phyloP scores from a whole-genome alignment of 129 eudicot genomes.

The Calendula officinalis region DNA sequence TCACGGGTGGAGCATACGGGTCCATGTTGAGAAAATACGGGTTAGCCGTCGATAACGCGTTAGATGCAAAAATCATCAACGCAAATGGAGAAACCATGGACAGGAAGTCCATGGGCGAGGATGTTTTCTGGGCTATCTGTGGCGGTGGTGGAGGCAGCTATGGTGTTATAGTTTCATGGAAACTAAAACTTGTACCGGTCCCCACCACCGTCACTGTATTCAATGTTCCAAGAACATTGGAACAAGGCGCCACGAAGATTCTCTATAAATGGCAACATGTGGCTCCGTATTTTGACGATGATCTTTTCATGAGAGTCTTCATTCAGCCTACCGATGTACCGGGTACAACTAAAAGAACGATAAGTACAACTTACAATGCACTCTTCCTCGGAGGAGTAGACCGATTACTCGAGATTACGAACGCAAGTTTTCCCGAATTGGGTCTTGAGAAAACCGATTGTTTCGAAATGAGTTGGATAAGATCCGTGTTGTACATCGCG shows the following conservation, averaged over 20 bases:
- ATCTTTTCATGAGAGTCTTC: conserved; percentile 39
- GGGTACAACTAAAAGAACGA: conserved; percentile 26
- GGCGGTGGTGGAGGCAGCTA: conserved; percentile 56
- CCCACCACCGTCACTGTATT: conserved; percentile 42
- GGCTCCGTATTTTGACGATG: conserved; percentile 35
- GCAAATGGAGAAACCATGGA: conserved; percentile 40
- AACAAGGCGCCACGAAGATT: conserved; percentile 36
- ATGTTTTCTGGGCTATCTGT: conserved; percentile 45
- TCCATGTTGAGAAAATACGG: conserved; percentile 49
- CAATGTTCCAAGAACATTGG: conserved; percentile 31
- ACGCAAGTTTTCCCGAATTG: conserved; percentile 32
- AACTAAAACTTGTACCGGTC: conserved; percentile 37
- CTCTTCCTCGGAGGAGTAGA: conserved; percentile 34
- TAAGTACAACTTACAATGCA: conserved; percentile 32
- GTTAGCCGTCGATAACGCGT: conserved; percentile 38
- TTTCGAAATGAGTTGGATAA: conserved; percentile 39
- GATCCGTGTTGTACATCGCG: conserved; percentile 37
- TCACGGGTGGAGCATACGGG: conserved; percentile 52
- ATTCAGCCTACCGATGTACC: conserved; percentile 15
- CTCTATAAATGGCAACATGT: conserved; percentile 37
- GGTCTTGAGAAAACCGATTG: conserved; percentile 29
- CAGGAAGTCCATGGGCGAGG: conserved; percentile 49
- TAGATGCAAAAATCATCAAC: conserved; percentile 41
- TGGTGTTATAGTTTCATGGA: conserved; percentile 40
- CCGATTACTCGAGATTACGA: conserved; percentile 15